These are phyloP conservation scores for Cystobasidium ongulense DNA, from an alignment of 768 basidiomycete species.

Conservation along the genomic window DNA sequence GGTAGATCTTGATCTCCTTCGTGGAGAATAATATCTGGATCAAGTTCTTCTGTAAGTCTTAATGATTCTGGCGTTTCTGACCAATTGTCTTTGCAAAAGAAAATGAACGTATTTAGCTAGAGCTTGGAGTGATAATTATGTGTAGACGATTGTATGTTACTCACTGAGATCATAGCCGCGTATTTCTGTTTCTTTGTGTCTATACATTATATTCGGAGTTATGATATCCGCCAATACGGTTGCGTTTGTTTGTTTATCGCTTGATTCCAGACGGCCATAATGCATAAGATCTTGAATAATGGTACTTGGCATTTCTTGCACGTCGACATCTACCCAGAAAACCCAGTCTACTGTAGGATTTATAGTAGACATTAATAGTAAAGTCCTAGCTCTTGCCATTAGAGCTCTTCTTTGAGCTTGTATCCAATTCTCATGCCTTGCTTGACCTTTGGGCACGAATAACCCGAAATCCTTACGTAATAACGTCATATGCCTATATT, in stretches of 20 bases:
- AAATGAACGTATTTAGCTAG: background rate
- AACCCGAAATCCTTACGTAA: slow-evolving; percentile 32
- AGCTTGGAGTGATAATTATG: no score
- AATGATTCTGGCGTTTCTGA: slow-evolving; percentile 35
- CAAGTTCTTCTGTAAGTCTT: background rate
- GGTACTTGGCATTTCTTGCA: slow-evolving; percentile 27
- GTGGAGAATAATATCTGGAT: slow-evolving; percentile 23
- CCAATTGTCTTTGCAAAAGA: slow-evolving; percentile 29
- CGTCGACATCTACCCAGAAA: slow-evolving; percentile 39
- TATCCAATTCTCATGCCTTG: slow-evolving; percentile 18
- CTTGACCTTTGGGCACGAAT: slow-evolving; percentile 7
- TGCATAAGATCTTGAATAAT: slow-evolving; percentile 34
- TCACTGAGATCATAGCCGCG: slow-evolving; percentile 35
- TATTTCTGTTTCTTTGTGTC: background rate
- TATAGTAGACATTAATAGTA: slow-evolving; percentile 33
- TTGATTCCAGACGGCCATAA: slow-evolving; percentile 13
- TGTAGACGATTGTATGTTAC: no score
- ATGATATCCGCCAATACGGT: background rate
- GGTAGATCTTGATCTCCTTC: slow-evolving; percentile 18
- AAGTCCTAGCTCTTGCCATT: slow-evolving; percentile 34
- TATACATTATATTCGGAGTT: background rate
- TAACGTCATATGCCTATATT: slow-evolving; percentile 24
- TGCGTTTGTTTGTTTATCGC: background rate
- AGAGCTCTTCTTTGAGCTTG: slow-evolving; percentile 31
- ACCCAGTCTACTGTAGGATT: slow-evolving; percentile 35